Conservation (phyloP, 306 rosid species). For the Trichosanthes truncata region DNA sequence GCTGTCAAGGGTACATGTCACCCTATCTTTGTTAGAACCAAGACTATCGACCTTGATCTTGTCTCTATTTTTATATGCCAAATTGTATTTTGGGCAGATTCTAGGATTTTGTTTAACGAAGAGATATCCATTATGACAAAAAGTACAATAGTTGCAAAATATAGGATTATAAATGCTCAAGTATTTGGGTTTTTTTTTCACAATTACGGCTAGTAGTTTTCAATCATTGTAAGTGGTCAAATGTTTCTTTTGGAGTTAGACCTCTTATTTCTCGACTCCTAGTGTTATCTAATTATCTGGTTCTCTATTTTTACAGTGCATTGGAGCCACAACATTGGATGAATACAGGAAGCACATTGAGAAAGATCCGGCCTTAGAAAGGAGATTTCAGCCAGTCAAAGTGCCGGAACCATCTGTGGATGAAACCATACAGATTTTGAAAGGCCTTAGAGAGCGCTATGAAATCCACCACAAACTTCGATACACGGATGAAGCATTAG, state of each 20-base stretch:
- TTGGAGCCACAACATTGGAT: constrained; percentile 93
- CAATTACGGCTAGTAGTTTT: neutral
- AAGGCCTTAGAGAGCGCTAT: constrained; percentile 89
- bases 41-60: neutral
- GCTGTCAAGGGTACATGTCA: neutral
- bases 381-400: constrained; percentile 90
- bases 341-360: constrained; percentile 97
- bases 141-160: neutral
- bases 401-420: constrained; percentile 92
- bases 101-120: neutral
- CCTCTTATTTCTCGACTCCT: constrained; percentile 10
- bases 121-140: neutral
- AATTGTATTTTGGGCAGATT: neutral
- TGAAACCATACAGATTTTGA: constrained; percentile 74
- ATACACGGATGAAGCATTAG: constrained; percentile 81
- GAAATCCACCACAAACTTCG: constrained; percentile 97
- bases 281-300: neutral
- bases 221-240: neutral
- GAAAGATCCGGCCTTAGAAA: constrained; percentile 89
- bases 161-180: neutral
- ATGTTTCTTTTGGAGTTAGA: constrained; percentile 3
- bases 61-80: neutral
- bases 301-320: constrained; percentile 52
- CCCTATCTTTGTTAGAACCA: neutral
- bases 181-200: constrained; percentile 1